Evolutionary conservation across 352 stramenopile species (phyloP).

Genomic region (Discostella stelligera): DNA sequence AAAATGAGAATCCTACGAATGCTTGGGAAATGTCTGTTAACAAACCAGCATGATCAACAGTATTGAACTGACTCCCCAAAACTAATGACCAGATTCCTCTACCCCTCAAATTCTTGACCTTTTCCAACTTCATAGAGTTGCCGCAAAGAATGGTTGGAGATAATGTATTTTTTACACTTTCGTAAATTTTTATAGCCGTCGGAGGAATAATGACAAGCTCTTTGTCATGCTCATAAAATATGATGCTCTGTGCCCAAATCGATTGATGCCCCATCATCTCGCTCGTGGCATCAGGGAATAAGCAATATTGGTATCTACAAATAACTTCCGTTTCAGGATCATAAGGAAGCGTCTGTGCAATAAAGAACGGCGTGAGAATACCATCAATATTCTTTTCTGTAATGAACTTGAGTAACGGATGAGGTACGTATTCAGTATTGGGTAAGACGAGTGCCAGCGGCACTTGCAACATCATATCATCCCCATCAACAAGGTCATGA

Average conservation of each 20-base stretch:
- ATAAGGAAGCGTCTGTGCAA: constrained; percentile 28
- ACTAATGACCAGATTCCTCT: constrained; percentile 23
- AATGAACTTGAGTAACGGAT: constrained; percentile 13
- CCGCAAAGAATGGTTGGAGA: constrained; percentile 30
- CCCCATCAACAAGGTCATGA: not conserved
- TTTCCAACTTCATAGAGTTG: constrained; percentile 16
- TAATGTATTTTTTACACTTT: constrained; percentile 18
- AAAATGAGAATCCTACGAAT: constrained; percentile 25
- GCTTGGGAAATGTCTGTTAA: constrained; percentile 13
- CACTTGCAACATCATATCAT: constrained; percentile 21
- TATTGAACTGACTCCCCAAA: not conserved
- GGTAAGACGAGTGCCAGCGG: constrained; percentile 23
- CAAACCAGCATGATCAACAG: constrained; percentile 5
- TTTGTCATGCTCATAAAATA: constrained; percentile 16
- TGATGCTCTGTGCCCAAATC: constrained; percentile 29
- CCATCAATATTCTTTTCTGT: constrained; percentile 3
- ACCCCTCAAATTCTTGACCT: constrained; percentile 18
- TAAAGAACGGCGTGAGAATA: constrained; percentile 11
- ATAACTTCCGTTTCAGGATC: constrained; percentile 21
- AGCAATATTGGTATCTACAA: constrained; percentile 26
- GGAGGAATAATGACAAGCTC: constrained; percentile 1
- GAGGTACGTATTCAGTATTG: constrained; percentile 11
- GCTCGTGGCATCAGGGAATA: constrained; percentile 18
- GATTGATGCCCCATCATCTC: constrained; percentile 31
- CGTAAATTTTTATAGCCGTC: constrained; percentile 28